Evolutionary conservation across 345 rosid species (phyloP), one percentile per base, ranked within the genome.

Genomic region (Geranium brycei): DNA sequence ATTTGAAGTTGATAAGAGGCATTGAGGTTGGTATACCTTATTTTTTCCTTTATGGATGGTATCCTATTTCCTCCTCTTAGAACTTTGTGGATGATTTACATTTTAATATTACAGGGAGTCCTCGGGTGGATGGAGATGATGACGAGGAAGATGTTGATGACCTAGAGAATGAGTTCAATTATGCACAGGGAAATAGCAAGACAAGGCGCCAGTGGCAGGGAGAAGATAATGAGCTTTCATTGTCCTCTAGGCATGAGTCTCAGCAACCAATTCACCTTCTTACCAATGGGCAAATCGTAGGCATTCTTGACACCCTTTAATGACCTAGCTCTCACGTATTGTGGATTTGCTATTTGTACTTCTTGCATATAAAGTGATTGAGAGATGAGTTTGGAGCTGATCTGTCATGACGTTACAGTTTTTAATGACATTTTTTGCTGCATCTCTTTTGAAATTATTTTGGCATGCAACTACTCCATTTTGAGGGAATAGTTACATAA

Each of bases 71-170:
- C 17, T 17, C 4, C 31, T 3, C 35, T 59, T 61, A 19, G 31
- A 40, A 41, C 13, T 31, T 16, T 19, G 16, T 58, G 63, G 51
- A 58, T 59, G 32, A 41, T 16, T 23, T 41, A 51, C 23, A 12
- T 60, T 60, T 72, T 57, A 23, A 18, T 75, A 40, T 64, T 73
- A 71, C 75, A 95, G 99, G 99, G 75, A 81, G 96, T 76, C 81
- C 88, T 63, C 91, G 95, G 66, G 96, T 95, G 60, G 91, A 87
- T 31, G 99, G 97, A 58, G 99, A 95, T 68, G 99, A 91, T 60
- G 99, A 95, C 72, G 99, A 95, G 78, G 96, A 95, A 71, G 97
- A 87, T 62, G 86, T 88, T 70, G 96, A 95, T 79, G 97, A 95
- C 79, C 71, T 95, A 38, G 97, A 88, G 78, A 88, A 95, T 70